These are phyloP conservation scores for Mangifera indica DNA, from an alignment of 345 rosid genomes.

Conservation along the genomic window DNA sequence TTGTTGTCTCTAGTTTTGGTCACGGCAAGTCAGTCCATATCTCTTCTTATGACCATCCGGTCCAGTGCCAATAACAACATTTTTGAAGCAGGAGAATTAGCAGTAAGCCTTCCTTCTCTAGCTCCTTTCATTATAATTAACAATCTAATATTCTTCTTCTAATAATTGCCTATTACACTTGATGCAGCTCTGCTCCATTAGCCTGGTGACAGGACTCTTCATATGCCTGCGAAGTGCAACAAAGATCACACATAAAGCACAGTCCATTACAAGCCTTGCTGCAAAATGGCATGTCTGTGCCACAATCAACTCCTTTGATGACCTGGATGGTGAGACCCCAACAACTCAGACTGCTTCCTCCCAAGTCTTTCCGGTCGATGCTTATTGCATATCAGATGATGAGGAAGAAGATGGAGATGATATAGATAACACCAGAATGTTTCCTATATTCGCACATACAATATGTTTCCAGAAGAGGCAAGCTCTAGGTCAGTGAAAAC, in stretches of 20 bases:
- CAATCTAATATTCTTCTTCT: neutral
- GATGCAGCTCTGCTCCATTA: slow-evolving; percentile 74
- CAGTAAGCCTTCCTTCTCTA: slow-evolving; percentile 31
- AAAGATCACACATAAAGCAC: slow-evolving; percentile 86
- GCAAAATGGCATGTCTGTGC: slow-evolving; percentile 91
- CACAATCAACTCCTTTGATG: slow-evolving; percentile 68
- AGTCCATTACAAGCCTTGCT: slow-evolving; percentile 79
- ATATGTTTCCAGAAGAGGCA: slow-evolving; percentile 85
- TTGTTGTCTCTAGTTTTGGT: slow-evolving; percentile 57
- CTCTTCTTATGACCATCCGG: slow-evolving; percentile 57
- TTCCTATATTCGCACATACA: slow-evolving; percentile 63
- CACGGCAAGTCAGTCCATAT: slow-evolving; percentile 74
- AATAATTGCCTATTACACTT: neutral
- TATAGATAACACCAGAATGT: slow-evolving; percentile 48
- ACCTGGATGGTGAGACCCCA: slow-evolving; percentile 68
- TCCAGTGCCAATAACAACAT: slow-evolving; percentile 55
- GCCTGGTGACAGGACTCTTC: slow-evolving; percentile 70
- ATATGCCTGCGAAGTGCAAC: slow-evolving; percentile 90
- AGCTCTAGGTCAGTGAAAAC: slow-evolving; percentile 59
- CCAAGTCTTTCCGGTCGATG: slow-evolving; percentile 30
- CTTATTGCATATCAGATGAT: slow-evolving; percentile 47
- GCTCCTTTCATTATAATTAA: neutral
- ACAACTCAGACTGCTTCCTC: slow-evolving; percentile 28
- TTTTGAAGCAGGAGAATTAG: slow-evolving; percentile 81
- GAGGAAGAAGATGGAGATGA: slow-evolving; percentile 77